Conservation (phyloP, 306 rosid species). For the Prunus salicina region DNA sequence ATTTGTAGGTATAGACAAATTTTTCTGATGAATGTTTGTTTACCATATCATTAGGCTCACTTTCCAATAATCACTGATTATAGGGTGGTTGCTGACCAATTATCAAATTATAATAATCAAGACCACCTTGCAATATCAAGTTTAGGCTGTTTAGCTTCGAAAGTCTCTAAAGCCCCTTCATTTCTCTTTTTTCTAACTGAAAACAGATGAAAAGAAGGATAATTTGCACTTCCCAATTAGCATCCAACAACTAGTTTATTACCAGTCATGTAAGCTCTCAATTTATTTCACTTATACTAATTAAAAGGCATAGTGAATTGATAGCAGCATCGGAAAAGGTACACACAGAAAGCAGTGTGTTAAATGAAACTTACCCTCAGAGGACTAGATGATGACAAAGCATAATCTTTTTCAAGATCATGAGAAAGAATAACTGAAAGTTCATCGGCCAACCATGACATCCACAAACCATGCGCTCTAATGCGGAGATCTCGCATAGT, state of each 20-base stretch:
- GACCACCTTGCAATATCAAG: neutral
- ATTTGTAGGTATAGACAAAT: neutral
- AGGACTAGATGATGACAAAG: slow-evolving; percentile 68
- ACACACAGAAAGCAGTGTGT: slow-evolving; percentile 8
- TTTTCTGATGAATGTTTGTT: neutral
- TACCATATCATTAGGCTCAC: neutral
- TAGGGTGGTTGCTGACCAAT: neutral
- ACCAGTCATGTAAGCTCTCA: neutral
- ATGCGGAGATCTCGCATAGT: slow-evolving; percentile 73
- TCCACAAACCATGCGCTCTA: slow-evolving; percentile 86
- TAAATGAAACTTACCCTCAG: slow-evolving; percentile 66
- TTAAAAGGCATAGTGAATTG: neutral
- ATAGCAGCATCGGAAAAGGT: slow-evolving; percentile 7
- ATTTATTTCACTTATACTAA: neutral
- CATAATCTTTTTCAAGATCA: slow-evolving; percentile 74
- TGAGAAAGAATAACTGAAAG: slow-evolving; percentile 58
- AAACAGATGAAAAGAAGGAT: neutral
- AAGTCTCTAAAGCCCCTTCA: neutral
- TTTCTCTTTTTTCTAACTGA: neutral
- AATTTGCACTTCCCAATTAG: neutral
- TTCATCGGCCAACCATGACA: slow-evolving; percentile 79
- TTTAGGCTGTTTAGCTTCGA: neutral
- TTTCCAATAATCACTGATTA: neutral
- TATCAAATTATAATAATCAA: neutral
- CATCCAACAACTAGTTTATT: neutral